Base-by-base conservation (phyloP, 495 filamentous ascomycete species). In the Beverwykella pulmonaria region DNA sequence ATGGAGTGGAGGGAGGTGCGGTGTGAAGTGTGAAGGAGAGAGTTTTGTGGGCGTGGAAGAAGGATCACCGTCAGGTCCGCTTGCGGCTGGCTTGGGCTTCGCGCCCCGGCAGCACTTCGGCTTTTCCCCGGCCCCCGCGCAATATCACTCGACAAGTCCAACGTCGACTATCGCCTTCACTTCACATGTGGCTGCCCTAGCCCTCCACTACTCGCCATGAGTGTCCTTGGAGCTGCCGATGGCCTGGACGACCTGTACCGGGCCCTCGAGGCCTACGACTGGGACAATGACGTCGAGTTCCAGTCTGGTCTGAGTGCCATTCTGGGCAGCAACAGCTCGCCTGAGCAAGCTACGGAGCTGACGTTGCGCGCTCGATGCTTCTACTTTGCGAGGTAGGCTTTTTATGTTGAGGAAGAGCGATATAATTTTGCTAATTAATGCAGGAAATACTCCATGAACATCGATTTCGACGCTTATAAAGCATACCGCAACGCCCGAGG, bases 231-330 rank as follows among this genome's bases (percentile, higher is more conserved):
- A 26, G 49, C 53, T 26, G 44, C n/a, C 12, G 46, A 41, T 8
- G 27, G 26, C 27, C 25, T 53, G 34, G 70, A 59, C 53, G 68
- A 65, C 17, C 65, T 82, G 15, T 82, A 77, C 67, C 66, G 75
- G 48, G 73, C 79, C 44, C 64, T 86, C n/a, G 77, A 82, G 47
- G 55, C 54, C n/a, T 86, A 86, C 73, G 63, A 75, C 15, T 86
- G 84, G 84, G 80, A 77, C 49, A 68, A 71, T 57, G 84, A 86
- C 67, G 71, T 75, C 54, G 82, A 85, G 66, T 86, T 85, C 66
- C 82, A 85, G 72, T 70, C 70, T n/a, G 77, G 77, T 19, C 71
- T 79, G 14, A 65, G 61, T 23, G 79, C 81, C 46, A 81, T 82
- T 32, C 74, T 83, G 23, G 79, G 79, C 23, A 72, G 74, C 20